These are phyloP conservation scores for Populus tremula DNA, from an alignment of 345 rosid genomes.

Conservation along the genomic window DNA sequence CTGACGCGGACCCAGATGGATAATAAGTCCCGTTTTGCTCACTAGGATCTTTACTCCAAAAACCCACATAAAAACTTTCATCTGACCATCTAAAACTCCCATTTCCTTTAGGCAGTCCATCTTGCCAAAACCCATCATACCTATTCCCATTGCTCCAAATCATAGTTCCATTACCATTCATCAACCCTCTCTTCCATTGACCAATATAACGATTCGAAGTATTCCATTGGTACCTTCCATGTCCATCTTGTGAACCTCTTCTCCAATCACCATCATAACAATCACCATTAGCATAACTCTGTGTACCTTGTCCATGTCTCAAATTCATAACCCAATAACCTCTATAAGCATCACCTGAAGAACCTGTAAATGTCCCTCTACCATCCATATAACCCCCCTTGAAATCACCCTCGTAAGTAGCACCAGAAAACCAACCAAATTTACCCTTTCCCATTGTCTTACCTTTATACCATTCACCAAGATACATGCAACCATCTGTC, in stretches of 20 bases:
- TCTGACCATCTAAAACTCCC: slow-evolving; percentile 74
- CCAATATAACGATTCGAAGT: slow-evolving; percentile 74
- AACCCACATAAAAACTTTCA: slow-evolving; percentile 81
- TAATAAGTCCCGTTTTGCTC: slow-evolving; percentile 81
- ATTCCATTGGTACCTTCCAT: slow-evolving; percentile 88
- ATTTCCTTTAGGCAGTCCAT: slow-evolving; percentile 78
- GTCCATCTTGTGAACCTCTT: slow-evolving; percentile 77
- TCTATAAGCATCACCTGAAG: slow-evolving; percentile 61
- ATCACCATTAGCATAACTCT: slow-evolving; percentile 73
- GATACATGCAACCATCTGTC: slow-evolving; percentile 93
- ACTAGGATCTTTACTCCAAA: slow-evolving; percentile 79
- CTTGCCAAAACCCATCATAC: slow-evolving; percentile 93
- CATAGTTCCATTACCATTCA: slow-evolving; percentile 81
- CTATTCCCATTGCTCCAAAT: slow-evolving; percentile 80
- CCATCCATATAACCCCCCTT: slow-evolving; percentile 88
- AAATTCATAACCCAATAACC: slow-evolving; percentile 91
- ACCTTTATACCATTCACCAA: slow-evolving; percentile 81
- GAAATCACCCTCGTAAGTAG: slow-evolving; percentile 95
- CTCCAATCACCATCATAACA: slow-evolving; percentile 88
- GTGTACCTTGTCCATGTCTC: slow-evolving; percentile 76
- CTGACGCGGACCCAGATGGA: slow-evolving; percentile 53
- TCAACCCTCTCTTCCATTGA: slow-evolving; percentile 70
- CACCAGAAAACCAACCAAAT: slow-evolving; percentile 91
- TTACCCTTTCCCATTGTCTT: slow-evolving; percentile 75
- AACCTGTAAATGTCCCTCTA: slow-evolving; percentile 74